Evolutionary conservation across 495 filamentous ascomycete genomes (phyloP).

Genomic region (Aspergillus baeticus): DNA sequence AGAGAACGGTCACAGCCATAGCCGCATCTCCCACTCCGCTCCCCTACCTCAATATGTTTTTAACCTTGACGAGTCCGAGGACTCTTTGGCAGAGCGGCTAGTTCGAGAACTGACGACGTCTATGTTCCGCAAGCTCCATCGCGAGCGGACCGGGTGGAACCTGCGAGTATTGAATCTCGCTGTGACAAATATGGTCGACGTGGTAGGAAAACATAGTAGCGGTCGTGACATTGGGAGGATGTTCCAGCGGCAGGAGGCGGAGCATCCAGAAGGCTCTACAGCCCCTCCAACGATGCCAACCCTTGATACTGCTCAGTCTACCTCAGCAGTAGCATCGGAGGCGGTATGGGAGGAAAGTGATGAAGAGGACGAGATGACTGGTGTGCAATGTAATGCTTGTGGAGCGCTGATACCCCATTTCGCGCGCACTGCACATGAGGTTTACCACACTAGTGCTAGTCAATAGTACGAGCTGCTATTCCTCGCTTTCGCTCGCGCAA

Average conservation of each 20-base stretch:
- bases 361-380: conserved; percentile 39
- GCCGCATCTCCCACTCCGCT: conserved; percentile 65
- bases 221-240: conserved; percentile 64
- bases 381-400: conserved; percentile 55
- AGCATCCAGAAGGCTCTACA: conserved; percentile 30
- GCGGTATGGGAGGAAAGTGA: conserved; percentile 34
- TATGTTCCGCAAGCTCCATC: conserved; percentile 73
- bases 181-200: conserved; percentile 78
- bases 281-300: too few relatives aligned
- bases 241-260: conserved; percentile 66
- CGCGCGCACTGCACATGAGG: conserved; percentile 68
- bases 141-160: conserved; percentile 69
- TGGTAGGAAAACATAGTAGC: conserved; percentile 49
- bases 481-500: too few relatives aligned
- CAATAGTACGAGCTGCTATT: too few relatives aligned
- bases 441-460: conserved; percentile 55
- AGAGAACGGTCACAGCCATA: conserved; percentile 53
- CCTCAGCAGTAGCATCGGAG: not conserved
- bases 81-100: conserved; percentile 62
- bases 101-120: conserved; percentile 65
- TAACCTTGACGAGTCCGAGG: conserved; percentile 53
- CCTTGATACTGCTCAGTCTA: not conserved
- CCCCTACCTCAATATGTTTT: conserved; percentile 71
- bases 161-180: conserved; percentile 82
- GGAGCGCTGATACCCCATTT: conserved; percentile 67